Evolutionary conservation across 2,329 filamentous ascomycete species (phyloP), one percentile per base, ranked within the genome.

Genomic region (Paraphoma sp.): DNA sequence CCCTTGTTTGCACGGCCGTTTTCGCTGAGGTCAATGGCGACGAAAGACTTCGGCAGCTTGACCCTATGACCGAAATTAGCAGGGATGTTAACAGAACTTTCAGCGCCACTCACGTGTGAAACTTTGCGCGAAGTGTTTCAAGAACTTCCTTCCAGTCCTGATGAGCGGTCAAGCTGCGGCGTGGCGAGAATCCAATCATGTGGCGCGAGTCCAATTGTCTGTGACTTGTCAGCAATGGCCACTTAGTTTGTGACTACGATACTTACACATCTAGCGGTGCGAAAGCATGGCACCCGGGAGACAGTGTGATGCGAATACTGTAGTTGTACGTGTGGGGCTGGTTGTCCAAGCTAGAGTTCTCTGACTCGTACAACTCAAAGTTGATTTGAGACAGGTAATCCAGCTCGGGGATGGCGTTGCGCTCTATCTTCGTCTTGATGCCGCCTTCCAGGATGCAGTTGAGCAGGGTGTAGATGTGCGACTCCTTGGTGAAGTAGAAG

Each of bases 401-500:
- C 33, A 99, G 87, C 78, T 99, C 95, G 0, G 95, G 95, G 62
- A 99, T 99, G 41, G 92, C 93, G 70, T 92, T 93, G 38, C 96
- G 90, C 68, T 92, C 90, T 72, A 99, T 98, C 81, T 99, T 99
- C 23, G 94, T 97, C 72, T 96, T 91, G 63, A 99, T 91, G 30
- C 95, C 96, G 58, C 96, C 95, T 76, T 99, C 95, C 28, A 99
- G 86, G 66, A 99, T 98, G 76, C 94, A 98, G 77, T 99, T 99
- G 56, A 99, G 86, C 5, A 99, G 85, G 5, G 95, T 99, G 80
- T 99, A 99, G 62, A 99, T 97, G 76, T 99, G 95, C 0, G 92
- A 97, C 78, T 99, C 95, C 78, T 99, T 99, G 62, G 95, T 99
- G 78, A 99, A 99, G 80, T 99, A 99, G 79, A 98, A 92, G 82